Conservation (phyloP, 2,329 filamentous ascomycete species). For the Hypocreales sp. region DNA sequence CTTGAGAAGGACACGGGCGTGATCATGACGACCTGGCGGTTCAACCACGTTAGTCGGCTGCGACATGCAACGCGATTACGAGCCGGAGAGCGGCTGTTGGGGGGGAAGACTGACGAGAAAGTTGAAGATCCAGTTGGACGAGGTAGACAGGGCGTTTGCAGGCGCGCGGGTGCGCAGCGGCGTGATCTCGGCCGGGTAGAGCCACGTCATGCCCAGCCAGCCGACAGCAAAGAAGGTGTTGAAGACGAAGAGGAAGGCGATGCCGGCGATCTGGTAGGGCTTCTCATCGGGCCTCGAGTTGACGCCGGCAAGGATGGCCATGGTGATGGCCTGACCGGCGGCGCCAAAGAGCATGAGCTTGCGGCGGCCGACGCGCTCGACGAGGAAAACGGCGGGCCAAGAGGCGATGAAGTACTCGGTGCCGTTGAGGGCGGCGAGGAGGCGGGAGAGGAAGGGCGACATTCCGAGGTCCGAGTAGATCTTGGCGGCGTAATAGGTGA, state of each 20-base stretch:
- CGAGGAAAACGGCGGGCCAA: conserved; percentile 43
- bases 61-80: too few species aligned
- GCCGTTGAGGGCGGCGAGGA: conserved; percentile 29
- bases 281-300: conserved; percentile 32
- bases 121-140: conserved; percentile 48
- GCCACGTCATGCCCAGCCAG: conserved; percentile 44
- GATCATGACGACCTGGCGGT: conserved; percentile 38
- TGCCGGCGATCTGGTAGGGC: conserved; percentile 40
- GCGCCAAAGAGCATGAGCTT: conserved; percentile 59
- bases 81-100: too few species aligned
- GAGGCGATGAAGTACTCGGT: conserved; percentile 46
- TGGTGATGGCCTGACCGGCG: conserved; percentile 42
- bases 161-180: conserved; percentile 51
- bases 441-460: conserved; percentile 37
- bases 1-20: conserved; percentile 41
- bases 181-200: conserved; percentile 52
- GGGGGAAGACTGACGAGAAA: conserved; percentile 25
- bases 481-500: conserved; percentile 45
- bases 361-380: conserved; percentile 51
- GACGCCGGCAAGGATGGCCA: conserved; percentile 46
- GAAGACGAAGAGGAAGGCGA: conserved; percentile 51
- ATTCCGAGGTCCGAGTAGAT: conserved; percentile 43
- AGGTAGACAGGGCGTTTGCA: conserved; percentile 39
- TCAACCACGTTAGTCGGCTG: background rate
- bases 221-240: conserved; percentile 43